A percentile compares a stretch with the other conserved stretches of the same genome.
These are phyloP conservation scores for Quaeritorhiza haematococci DNA, from an alignment of 371 early-diverging fungal species.

Conservation along the genomic window DNA sequence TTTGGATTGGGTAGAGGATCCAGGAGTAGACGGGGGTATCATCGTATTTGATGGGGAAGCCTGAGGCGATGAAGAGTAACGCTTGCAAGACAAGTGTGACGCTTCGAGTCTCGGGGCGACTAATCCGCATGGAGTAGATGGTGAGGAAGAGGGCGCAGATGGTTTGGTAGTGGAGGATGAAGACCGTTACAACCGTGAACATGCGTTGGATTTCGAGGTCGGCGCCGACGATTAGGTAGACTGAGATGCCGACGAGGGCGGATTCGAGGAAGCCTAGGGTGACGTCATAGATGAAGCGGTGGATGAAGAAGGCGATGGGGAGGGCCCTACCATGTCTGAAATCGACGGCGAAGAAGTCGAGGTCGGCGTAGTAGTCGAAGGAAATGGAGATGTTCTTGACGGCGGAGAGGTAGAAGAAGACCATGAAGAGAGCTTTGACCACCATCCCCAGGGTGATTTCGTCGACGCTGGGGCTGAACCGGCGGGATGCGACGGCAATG, in stretches of 20 bases:
- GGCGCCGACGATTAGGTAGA: constrained; percentile 18
- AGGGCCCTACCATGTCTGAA: constrained; percentile 12
- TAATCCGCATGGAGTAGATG: constrained; percentile 19
- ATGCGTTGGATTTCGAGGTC: constrained; percentile 8
- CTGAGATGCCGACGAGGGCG: constrained; percentile 5
- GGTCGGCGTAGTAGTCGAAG: constrained; percentile 31
- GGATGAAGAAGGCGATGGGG: constrained; percentile 17
- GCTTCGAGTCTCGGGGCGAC: constrained; percentile 21
- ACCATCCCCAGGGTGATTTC: constrained; percentile 10
- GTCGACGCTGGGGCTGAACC: constrained; percentile 17
- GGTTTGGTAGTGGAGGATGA: constrained; percentile 24
- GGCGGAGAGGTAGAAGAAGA: constrained; percentile 13
- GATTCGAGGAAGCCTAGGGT: constrained; percentile 14
- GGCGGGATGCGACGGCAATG: constrained; percentile 8
- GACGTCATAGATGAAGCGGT: constrained; percentile 24
- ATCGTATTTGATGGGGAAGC: constrained; percentile 22
- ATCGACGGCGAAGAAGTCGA: constrained; percentile 23
- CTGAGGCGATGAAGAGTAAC: constrained; percentile 13
- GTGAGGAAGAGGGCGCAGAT: constrained; percentile 18
- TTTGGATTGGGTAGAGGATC: constrained; percentile 17
- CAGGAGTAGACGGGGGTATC: constrained; percentile 18
- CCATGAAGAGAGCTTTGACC: constrained; percentile 23
- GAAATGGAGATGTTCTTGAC: constrained; percentile 27
- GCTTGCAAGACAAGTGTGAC: constrained; percentile 22
- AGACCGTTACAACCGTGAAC: constrained; percentile 11